Percentiles rank a stretch among this genome's conserved stretches.
These are phyloP conservation scores for Camelina sativa DNA, from an alignment of 345 rosid species.

Conservation along the genomic window DNA sequence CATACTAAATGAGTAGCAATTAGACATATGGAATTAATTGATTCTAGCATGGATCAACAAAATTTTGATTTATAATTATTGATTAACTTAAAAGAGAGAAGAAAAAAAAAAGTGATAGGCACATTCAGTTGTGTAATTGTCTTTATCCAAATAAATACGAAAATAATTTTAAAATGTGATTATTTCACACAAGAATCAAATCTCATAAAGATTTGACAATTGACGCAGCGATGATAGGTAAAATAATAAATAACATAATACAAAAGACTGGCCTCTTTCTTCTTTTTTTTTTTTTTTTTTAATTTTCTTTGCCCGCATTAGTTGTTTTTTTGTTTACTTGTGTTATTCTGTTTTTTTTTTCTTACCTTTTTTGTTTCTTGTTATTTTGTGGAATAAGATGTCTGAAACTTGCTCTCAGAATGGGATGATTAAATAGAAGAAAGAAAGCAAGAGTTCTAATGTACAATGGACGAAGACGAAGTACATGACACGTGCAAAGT, in stretches of 20 bases:
- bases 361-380: not conserved
- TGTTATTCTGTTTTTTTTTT: not conserved
- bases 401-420: not conserved
- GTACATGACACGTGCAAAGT: slow-evolving; percentile 20
- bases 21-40: too few relatives aligned
- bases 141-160: slow-evolving; percentile 12
- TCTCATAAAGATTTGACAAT: slow-evolving; percentile 34
- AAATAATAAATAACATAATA: slow-evolving; percentile 8
- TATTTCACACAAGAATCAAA: slow-evolving; percentile 36
- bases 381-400: not conserved
- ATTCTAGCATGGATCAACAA: too few relatives aligned
- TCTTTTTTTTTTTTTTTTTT: not conserved
- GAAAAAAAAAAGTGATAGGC: not conserved
- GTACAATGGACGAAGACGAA: not conserved
- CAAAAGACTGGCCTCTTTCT: not conserved
- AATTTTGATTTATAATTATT: not conserved
- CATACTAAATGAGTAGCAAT: too few relatives aligned
- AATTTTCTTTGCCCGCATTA: not conserved
- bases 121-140: slow-evolving; percentile 5
- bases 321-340: not conserved
- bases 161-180: not conserved
- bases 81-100: not conserved
- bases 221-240: slow-evolving; percentile 24
- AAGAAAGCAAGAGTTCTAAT: not conserved
- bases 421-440: not conserved